A percentile compares a stretch with the other conserved stretches of the same genome.
Evolutionary conservation across 768 basidiomycete species (phyloP).

Genomic region (Ramaria rubella): DNA sequence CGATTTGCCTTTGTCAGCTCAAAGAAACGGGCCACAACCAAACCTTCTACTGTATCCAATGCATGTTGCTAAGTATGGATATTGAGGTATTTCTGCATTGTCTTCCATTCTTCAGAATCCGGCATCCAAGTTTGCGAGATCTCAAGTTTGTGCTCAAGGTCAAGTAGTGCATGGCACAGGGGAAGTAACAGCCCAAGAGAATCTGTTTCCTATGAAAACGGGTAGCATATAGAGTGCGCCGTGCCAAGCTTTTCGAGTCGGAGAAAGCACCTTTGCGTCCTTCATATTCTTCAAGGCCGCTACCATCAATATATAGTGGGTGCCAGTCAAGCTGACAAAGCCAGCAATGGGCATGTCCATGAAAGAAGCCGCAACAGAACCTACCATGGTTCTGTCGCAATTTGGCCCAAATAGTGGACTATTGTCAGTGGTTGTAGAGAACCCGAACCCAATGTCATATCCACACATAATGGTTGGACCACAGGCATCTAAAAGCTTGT

Average conservation of each 20-base stretch:
- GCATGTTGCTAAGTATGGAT: conserved; percentile 10
- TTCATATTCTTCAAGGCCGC: conserved; percentile 25
- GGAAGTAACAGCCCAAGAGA: neutral
- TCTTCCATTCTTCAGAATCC: neutral
- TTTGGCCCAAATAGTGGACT: neutral
- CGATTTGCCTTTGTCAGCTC: conserved; percentile 19
- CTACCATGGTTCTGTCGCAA: neutral
- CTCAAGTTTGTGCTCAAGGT: neutral
- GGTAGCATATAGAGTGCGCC: conserved; percentile 17
- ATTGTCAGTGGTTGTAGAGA: conserved; percentile 12
- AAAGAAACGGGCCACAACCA: conserved; percentile 17
- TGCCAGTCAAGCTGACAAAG: conserved; percentile 25
- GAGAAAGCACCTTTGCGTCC: conserved; percentile 23
- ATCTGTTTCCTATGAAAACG: conserved; percentile 23
- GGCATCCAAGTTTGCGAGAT: neutral
- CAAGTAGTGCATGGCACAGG: neutral
- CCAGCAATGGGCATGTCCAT: too few relatives aligned
- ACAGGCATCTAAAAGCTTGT: conserved; percentile 20
- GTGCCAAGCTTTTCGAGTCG: conserved; percentile 20
- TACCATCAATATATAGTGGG: conserved; percentile 20
- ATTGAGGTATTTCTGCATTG: neutral
- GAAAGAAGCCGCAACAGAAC: neutral
- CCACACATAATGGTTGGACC: conserved; percentile 11
- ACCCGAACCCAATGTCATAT: conserved; percentile 27
- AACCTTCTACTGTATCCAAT: conserved; percentile 14